phyloP scores from a whole-genome alignment of 495 filamentous ascomycete genomes.

The Penicillium soppii region DNA sequence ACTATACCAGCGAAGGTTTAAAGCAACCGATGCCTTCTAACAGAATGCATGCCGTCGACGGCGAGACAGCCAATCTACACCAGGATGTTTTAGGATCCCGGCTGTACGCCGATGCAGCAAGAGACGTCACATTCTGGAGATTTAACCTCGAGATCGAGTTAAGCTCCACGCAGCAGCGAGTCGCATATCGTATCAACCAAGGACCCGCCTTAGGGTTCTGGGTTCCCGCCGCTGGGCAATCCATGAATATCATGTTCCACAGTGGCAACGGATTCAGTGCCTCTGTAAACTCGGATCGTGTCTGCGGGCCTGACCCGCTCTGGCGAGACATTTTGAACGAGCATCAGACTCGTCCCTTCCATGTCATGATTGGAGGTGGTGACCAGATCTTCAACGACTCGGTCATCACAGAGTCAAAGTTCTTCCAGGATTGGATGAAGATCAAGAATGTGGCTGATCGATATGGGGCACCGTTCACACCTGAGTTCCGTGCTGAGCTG shows the following conservation, averaged over 20 bases:
- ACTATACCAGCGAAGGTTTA: constrained; percentile 36
- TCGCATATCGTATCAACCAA: constrained; percentile 93
- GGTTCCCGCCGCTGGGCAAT: constrained; percentile 81
- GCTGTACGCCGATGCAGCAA: constrained; percentile 78
- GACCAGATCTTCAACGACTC: constrained; percentile 96
- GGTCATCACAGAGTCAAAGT: constrained; percentile 66
- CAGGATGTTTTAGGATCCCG: constrained; percentile 78
- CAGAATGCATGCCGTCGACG: constrained; percentile 52
- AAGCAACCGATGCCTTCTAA: constrained; percentile 43
- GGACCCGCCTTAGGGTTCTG: constrained; percentile 90
- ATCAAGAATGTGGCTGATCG: constrained; percentile 80
- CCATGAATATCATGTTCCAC: constrained; percentile 99
- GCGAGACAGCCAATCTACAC: constrained; percentile 72
- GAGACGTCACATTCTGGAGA: constrained; percentile 92
- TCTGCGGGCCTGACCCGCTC: constrained; percentile 91
- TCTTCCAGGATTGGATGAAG: constrained; percentile 79
- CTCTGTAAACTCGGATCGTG: constrained; percentile 69
- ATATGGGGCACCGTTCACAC: constrained; percentile 67
- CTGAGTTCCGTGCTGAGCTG: constrained; percentile 78
- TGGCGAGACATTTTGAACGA: constrained; percentile 95
- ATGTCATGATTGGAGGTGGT: constrained; percentile 97
- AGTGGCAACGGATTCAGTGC: constrained; percentile 94
- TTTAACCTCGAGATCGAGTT: constrained; percentile 95
- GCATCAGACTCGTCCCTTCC: constrained; percentile 90
- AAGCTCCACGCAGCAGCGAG: constrained; percentile 67